Conservation (phyloP, 148 eudicot genomes). For the Heliamphora exappendiculata region DNA sequence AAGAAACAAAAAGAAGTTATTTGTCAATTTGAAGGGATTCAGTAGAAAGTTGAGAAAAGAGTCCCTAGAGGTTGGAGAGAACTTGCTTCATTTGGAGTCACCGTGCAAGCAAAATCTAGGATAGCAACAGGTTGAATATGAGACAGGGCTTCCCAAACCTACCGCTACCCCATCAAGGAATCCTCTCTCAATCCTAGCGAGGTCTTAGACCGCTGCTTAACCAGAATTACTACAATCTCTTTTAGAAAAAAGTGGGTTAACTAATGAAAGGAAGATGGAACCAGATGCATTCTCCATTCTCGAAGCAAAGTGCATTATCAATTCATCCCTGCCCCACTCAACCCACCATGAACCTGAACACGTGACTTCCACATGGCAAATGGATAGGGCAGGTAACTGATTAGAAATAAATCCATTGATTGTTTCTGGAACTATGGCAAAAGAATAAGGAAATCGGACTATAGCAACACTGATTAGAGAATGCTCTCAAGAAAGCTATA, state of each 20-base stretch:
- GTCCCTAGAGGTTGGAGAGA: background rate
- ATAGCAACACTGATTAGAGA: background rate
- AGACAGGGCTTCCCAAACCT: background rate
- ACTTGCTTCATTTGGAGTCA: background rate
- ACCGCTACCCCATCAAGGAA: background rate
- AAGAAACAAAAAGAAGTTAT: too few species aligned
- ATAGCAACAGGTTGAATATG: background rate
- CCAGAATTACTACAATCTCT: too few species aligned
- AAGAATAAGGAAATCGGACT: background rate
- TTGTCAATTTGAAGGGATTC: background rate
- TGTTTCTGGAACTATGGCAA: background rate
- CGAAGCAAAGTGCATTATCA: background rate
- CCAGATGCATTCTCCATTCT: background rate
- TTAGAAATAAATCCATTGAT: background rate
- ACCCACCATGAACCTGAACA: background rate
- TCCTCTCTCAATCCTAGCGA: background rate
- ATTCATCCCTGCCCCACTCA: background rate
- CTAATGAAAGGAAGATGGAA: too few species aligned
- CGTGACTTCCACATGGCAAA: background rate
- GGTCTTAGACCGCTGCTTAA: too few species aligned
- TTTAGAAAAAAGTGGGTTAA: too few species aligned
- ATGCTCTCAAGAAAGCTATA: too few species aligned
- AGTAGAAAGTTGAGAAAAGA: background rate
- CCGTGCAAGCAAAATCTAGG: background rate
- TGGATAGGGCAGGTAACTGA: background rate